Evolutionary conservation across 2,329 filamentous ascomycete genomes (phyloP).

Genomic region (Pyrenochaeta sp.): DNA sequence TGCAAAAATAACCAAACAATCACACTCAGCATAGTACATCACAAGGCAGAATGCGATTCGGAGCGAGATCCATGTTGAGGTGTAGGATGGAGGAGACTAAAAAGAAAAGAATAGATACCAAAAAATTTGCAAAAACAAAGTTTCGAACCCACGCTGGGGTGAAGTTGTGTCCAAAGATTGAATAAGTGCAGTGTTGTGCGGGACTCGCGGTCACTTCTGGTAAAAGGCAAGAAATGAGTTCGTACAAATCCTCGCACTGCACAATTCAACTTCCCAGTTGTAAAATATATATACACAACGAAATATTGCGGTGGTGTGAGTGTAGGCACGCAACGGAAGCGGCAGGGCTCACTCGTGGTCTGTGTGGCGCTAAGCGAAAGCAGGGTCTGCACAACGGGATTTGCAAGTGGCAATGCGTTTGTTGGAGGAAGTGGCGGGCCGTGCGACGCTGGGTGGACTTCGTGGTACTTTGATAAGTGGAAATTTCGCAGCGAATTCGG

Average conservation of each 20-base stretch:
- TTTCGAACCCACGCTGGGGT: conserved; percentile 53
- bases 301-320: background rate
- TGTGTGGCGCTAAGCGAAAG: background rate
- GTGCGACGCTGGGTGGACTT: background rate
- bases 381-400: background rate
- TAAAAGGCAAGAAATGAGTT: conserved; percentile 83
- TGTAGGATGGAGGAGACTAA: background rate
- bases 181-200: conserved; percentile 65
- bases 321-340: background rate
- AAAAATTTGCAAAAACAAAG: conserved; percentile 45
- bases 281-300: conserved; percentile 21
- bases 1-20: background rate
- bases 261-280: conserved; percentile 32
- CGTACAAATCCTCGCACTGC: conserved; percentile 75
- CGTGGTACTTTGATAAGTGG: background rate
- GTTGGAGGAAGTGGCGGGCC: background rate
- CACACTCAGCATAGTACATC: background rate
- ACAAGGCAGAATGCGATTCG: no score
- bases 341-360: background rate
- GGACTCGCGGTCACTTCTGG: conserved; percentile 78
- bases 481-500: background rate
- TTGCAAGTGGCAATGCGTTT: background rate
- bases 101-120: background rate
- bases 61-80: no score
- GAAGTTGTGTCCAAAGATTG: conserved; percentile 64